Evolutionary conservation across 768 basidiomycete genomes (phyloP).

Genomic region (Lyophyllum shimeji): DNA sequence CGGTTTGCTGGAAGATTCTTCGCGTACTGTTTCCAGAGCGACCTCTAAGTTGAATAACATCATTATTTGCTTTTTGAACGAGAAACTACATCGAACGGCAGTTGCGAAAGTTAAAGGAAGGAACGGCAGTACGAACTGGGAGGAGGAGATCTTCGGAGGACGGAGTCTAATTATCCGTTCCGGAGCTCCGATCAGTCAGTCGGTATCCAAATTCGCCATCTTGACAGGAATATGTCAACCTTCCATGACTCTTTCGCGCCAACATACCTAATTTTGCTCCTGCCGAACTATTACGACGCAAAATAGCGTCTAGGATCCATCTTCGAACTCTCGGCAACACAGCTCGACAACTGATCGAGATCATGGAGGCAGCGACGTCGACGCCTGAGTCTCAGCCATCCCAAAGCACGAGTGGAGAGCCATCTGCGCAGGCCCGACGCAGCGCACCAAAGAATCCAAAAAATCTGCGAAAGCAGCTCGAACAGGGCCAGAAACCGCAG

Average conservation of each 20-base stretch:
- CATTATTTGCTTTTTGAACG: too few species aligned
- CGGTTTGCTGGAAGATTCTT: too few species aligned
- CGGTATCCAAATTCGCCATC: too few species aligned
- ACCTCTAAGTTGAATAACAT: too few species aligned
- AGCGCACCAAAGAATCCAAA: slow-evolving; percentile 3
- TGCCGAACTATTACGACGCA: neutral
- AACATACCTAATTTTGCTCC: neutral
- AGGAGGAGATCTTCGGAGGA: too few species aligned
- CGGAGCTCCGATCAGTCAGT: too few species aligned
- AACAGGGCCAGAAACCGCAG: slow-evolving; percentile 7
- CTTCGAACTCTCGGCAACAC: neutral
- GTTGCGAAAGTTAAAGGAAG: too few species aligned
- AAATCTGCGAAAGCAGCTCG: slow-evolving; percentile 8
- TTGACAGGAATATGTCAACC: neutral
- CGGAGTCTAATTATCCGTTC: too few species aligned
- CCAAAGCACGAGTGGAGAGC: neutral
- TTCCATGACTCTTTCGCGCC: neutral
- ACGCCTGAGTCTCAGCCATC: neutral
- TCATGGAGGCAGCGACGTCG: neutral
- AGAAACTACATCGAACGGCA: too few species aligned
- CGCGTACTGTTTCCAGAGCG: too few species aligned
- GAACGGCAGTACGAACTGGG: too few species aligned
- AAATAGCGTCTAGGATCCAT: neutral
- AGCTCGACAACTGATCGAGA: neutral
- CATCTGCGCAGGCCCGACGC: neutral